A percentile compares a stretch with the other conserved stretches of the same genome.
Evolutionary conservation across 1,284 basidiomycete species (phyloP).

Genomic region (Ganoderma multipileum): DNA sequence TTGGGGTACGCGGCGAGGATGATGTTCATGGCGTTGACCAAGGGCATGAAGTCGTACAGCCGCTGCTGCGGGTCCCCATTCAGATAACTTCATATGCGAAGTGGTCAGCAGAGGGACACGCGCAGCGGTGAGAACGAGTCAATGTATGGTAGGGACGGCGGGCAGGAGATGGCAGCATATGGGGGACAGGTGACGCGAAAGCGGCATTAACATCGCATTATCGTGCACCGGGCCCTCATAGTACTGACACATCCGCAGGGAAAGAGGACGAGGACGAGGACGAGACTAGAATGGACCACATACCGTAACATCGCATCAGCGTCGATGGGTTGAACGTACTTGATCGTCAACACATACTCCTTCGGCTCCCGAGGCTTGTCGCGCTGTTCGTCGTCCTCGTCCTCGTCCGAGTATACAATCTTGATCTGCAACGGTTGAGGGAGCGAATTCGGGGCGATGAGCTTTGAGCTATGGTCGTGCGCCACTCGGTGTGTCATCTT

Average conservation of each 20-base stretch:
- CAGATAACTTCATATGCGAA: conserved; percentile 55
- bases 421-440: conserved; percentile 64
- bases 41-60: conserved; percentile 68
- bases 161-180: conserved; percentile 28
- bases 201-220: conserved; percentile 2
- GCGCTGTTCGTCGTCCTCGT: conserved; percentile 51
- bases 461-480: conserved; percentile 72
- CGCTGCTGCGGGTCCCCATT: conserved; percentile 64
- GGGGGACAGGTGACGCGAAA: conserved; percentile 30
- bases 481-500: conserved; percentile 64
- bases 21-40: conserved; percentile 77
- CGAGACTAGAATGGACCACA: conserved; percentile 21
- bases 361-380: conserved; percentile 45
- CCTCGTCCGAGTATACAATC: conserved; percentile 71
- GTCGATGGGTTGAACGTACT: conserved; percentile 64
- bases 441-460: conserved; percentile 63
- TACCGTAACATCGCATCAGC: conserved; percentile 63
- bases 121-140: conserved; percentile 12
- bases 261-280: conserved; percentile 3
- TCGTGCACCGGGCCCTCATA: conserved; percentile 29
- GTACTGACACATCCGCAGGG: conserved; percentile 25
- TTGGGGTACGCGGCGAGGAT: conserved; percentile 69
- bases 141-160: conserved; percentile 11
- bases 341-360: conserved; percentile 69
- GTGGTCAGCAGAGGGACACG: conserved; percentile 26